phyloP scores from a whole-genome alignment of 2,329 filamentous ascomycete genomes.

The Lizonia empirigonia region DNA sequence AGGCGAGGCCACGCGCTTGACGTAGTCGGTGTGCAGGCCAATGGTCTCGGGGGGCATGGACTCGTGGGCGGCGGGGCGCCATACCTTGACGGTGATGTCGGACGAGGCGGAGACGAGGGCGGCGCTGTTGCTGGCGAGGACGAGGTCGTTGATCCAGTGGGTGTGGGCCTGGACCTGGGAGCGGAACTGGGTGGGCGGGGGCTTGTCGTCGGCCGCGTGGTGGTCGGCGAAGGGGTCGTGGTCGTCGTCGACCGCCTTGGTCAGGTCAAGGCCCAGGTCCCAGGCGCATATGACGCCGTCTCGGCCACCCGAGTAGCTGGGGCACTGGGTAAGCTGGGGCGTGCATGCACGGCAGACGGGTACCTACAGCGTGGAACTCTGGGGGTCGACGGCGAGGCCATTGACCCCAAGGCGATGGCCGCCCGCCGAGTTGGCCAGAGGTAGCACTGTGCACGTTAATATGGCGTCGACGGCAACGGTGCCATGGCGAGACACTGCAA shows the following conservation, averaged over 20 bases:
- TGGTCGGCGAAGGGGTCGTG: constrained; percentile 50
- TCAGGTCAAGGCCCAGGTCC: constrained; percentile 79
- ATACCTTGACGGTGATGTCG: constrained; percentile 91
- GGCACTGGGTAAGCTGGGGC: constrained; percentile 17
- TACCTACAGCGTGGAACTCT: constrained; percentile 79
- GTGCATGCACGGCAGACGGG: background rate
- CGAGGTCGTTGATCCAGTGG: constrained; percentile 95
- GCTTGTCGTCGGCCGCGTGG: constrained; percentile 40
- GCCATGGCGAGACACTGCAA: background rate
- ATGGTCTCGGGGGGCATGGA: constrained; percentile 75
- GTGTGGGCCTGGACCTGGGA: constrained; percentile 81
- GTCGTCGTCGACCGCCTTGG: constrained; percentile 44
- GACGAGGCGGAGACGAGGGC: constrained; percentile 88
- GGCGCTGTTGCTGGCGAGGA: constrained; percentile 75
- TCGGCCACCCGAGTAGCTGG: constrained; percentile 87
- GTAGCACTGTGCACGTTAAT: constrained; percentile 62
- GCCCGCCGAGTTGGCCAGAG: constrained; percentile 73
- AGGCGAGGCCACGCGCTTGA: constrained; percentile 89
- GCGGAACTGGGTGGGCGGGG: constrained; percentile 60
- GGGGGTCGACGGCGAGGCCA: constrained; percentile 83
- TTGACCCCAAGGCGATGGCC: constrained; percentile 95
- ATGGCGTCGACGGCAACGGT: background rate
- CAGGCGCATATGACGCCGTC: constrained; percentile 96
- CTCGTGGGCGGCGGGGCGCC: constrained; percentile 74
- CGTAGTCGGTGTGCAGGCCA: constrained; percentile 93